Conservation (phyloP, 2,329 filamentous ascomycete species). For the Fusarium armeniacum region DNA sequence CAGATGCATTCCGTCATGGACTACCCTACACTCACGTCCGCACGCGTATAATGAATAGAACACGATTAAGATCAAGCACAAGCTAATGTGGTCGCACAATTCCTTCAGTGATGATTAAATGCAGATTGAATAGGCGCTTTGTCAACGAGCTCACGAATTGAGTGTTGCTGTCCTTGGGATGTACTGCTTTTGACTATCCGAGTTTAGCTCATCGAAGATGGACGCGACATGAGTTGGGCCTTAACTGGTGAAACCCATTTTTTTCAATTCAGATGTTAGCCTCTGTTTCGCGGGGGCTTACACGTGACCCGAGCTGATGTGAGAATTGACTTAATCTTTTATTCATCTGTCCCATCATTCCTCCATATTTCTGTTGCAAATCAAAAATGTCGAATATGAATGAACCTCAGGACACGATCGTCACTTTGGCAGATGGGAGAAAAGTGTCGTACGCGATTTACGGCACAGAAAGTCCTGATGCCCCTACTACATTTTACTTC, state of each 20-base stretch:
- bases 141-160: not conserved
- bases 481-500: constrained; percentile 30
- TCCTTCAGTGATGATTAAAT: not conserved
- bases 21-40: not conserved
- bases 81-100: not conserved
- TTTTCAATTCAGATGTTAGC: not conserved
- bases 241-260: not conserved
- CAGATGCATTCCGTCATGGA: accelerated
- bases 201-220: accelerated
- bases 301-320: not conserved
- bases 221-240: accelerated
- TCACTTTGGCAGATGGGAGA: constrained; percentile 27
- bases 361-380: not conserved
- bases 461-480: constrained; percentile 9
- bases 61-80: too few relatives aligned
- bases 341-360: accelerated
- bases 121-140: not conserved
- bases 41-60: too few relatives aligned
- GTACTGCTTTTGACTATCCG: not conserved
- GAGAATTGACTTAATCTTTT: not conserved
- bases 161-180: not conserved
- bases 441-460: constrained; percentile 30
- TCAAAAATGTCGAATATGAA: constrained; percentile 7
- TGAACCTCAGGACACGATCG: constrained; percentile 4
- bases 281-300: not conserved